Evolutionary conservation across 345 rosid species (phyloP).

Genomic region (Carallia brachiata): DNA sequence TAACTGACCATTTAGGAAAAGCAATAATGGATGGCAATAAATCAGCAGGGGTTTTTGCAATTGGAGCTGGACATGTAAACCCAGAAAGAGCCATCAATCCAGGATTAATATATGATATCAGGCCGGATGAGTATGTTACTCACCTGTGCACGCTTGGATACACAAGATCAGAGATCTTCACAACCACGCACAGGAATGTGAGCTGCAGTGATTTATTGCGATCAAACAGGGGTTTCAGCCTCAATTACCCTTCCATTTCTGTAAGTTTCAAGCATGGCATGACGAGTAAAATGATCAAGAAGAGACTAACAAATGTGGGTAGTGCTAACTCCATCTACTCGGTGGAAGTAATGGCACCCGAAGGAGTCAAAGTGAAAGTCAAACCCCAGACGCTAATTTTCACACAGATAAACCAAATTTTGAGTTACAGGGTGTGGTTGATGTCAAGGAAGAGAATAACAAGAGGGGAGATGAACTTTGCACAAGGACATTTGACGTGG

Average conservation of each 20-base stretch:
- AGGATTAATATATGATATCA: conserved; percentile 74
- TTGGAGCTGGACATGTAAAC: conserved; percentile 89
- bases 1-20: conserved; percentile 58
- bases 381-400: conserved; percentile 61
- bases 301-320: conserved; percentile 76
- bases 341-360: conserved; percentile 60
- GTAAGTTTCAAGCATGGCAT: conserved; percentile 56
- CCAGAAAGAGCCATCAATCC: conserved; percentile 74
- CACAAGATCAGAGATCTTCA: conserved; percentile 55
- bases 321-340: conserved; percentile 62
- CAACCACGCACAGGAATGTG: conserved; percentile 69
- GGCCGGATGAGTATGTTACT: conserved; percentile 65
- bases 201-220: conserved; percentile 45
- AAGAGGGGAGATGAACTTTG: conserved; percentile 28
- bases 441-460: conserved; percentile 45
- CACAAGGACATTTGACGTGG: conserved; percentile 81
- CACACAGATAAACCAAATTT: conserved; percentile 43
- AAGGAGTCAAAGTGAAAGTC: conserved; percentile 51
- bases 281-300: conserved; percentile 47
- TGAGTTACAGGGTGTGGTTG: conserved; percentile 64
- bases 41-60: conserved; percentile 57
- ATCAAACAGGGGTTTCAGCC: conserved; percentile 41
- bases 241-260: conserved; percentile 86
- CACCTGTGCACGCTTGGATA: conserved; percentile 77
- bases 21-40: conserved; percentile 68